These are phyloP conservation scores for Coemansia sp. DNA, from an alignment of 192 early-diverging fungal species.

Conservation along the genomic window DNA sequence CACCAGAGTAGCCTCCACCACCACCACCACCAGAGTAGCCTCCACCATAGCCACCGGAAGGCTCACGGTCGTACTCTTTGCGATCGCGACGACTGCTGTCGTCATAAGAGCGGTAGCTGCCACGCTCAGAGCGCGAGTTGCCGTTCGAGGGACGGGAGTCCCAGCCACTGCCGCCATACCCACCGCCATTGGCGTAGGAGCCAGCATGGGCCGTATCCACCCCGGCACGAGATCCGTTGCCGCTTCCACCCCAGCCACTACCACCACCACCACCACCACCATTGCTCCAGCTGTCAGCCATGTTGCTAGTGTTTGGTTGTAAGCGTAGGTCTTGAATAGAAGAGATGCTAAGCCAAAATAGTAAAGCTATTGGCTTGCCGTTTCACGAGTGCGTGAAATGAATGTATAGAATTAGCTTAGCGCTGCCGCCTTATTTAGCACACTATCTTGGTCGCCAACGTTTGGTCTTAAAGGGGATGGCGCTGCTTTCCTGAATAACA, in stretches of 20 bases:
- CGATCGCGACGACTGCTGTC: constrained; percentile 61
- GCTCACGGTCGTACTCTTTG: constrained; percentile 51
- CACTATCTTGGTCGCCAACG: no score
- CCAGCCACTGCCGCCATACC: constrained; percentile 7
- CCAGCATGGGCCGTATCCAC: background rate
- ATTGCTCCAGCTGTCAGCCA: constrained; percentile 23
- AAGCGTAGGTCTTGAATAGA: constrained; percentile 1
- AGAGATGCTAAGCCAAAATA: no score
- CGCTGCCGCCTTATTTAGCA: no score
- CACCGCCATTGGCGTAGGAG: background rate
- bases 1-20: constrained; percentile 6
- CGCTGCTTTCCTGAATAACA: no score
- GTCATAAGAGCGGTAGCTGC: constrained; percentile 60
- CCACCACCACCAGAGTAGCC: background rate
- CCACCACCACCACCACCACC: background rate
- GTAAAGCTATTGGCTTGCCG: no score
- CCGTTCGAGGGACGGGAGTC: constrained; percentile 18
- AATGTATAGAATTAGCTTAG: no score
- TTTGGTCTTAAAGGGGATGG: no score
- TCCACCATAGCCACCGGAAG: constrained; percentile 12
- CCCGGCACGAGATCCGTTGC: background rate
- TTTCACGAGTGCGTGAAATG: no score
- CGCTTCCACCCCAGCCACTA: background rate
- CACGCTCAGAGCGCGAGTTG: constrained; percentile 30
- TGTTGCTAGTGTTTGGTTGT: constrained; percentile 2